These are phyloP conservation scores for Musa acuminata DNA, from an alignment of 176 grass and related monocot species.

Conservation along the genomic window DNA sequence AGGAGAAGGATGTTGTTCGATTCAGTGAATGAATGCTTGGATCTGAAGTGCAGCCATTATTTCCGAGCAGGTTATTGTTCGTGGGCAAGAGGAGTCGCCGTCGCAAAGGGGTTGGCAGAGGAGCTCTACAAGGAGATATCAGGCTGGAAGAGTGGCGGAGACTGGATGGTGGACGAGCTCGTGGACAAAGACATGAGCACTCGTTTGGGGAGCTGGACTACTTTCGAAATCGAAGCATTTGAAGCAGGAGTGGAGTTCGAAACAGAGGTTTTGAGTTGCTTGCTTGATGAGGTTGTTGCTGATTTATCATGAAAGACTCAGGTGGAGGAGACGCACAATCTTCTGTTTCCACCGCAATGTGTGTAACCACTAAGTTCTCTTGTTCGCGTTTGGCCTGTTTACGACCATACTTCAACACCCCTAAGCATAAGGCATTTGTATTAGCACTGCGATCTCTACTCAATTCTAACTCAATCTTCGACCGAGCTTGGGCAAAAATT, in stretches of 20 bases:
- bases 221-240: constrained; percentile 60
- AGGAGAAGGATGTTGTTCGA: constrained; percentile 61
- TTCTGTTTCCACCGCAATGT: too few relatives aligned
- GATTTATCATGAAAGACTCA: constrained; percentile 23
- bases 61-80: constrained; percentile 49
- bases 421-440: too few relatives aligned
- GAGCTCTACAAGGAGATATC: constrained; percentile 66
- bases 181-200: constrained; percentile 81
- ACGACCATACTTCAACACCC: too few relatives aligned
- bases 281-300: constrained; percentile 55
- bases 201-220: constrained; percentile 60
- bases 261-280: constrained; percentile 38
- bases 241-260: constrained; percentile 44
- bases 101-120: constrained; percentile 40
- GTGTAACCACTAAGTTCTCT: too few relatives aligned
- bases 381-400: too few relatives aligned
- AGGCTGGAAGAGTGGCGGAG: constrained; percentile 47
- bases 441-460: too few relatives aligned
- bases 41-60: constrained; percentile 49
- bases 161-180: constrained; percentile 81
- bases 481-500: too few relatives aligned
- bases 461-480: too few relatives aligned
- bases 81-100: constrained; percentile 52
- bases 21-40: constrained; percentile 52
- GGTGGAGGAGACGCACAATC: not conserved